Conservation (phyloP, 768 basidiomycete species). For the Filobasidium wieringae region DNA sequence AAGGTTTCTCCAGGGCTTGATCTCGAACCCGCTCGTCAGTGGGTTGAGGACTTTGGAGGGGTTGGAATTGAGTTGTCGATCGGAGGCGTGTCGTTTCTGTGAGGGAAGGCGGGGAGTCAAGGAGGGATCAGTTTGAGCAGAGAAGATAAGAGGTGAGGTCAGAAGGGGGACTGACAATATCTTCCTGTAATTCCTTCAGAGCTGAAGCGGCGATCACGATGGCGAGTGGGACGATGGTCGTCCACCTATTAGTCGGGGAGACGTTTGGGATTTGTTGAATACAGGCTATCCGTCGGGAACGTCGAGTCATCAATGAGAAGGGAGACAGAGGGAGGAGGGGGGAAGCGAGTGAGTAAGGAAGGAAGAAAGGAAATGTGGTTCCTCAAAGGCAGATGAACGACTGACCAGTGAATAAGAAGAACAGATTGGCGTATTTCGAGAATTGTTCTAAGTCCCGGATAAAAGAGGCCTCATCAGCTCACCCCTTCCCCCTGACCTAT, state of each 20-base stretch:
- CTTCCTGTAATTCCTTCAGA: slow-evolving; percentile 90
- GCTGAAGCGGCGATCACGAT: slow-evolving; percentile 85
- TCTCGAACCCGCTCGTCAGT: slow-evolving; percentile 48
- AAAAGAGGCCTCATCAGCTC: not conserved
- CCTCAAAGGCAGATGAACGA: too few relatives aligned
- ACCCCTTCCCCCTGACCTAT: not conserved
- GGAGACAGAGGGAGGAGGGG: too few relatives aligned
- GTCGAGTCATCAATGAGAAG: too few relatives aligned
- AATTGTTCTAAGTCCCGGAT: slow-evolving; percentile 63
- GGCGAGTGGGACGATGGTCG: slow-evolving; percentile 81
- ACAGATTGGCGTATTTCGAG: slow-evolving; percentile 94
- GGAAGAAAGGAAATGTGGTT: too few relatives aligned
- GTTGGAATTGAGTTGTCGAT: slow-evolving; percentile 78
- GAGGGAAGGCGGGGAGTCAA: not conserved
- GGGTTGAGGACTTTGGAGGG: slow-evolving; percentile 59
- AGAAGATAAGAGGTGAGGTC: not conserved
- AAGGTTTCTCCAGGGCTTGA: slow-evolving; percentile 77
- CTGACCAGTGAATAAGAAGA: slow-evolving; percentile 80
- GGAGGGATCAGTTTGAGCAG: not conserved
- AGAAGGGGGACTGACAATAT: slow-evolving; percentile 52
- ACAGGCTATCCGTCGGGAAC: too few relatives aligned
- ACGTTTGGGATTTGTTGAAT: slow-evolving; percentile 98
- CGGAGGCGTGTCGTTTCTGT: slow-evolving; percentile 90
- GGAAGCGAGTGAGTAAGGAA: too few relatives aligned
- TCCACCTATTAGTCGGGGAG: slow-evolving; percentile 88